phyloP scores from a whole-genome alignment of 228 moss, liverwort and hornwort species.

The Sphagnum fallax region DNA sequence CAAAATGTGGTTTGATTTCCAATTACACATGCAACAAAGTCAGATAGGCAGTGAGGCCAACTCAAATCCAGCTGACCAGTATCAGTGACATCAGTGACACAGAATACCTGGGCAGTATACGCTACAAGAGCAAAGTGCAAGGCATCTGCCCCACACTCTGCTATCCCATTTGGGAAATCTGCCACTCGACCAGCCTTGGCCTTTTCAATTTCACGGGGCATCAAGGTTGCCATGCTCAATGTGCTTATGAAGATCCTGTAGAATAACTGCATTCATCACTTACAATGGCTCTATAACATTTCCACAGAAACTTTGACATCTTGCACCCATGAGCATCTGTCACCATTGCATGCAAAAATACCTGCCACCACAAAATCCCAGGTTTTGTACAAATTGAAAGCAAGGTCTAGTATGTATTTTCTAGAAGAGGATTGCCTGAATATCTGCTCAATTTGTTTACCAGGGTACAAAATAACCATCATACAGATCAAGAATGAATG shows the following conservation, averaged over 20 bases:
- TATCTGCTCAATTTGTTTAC: no score
- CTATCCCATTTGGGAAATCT: constrained; percentile 81
- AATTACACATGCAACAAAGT: no score
- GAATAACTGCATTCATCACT: constrained; percentile 72
- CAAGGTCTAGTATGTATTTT: no score
- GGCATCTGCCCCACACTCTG: constrained; percentile 93
- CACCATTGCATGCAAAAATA: constrained; percentile 85
- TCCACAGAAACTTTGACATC: constrained; percentile 83
- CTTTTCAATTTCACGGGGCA: constrained; percentile 65
- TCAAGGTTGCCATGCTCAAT: constrained; percentile 86
- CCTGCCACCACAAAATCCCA: constrained; percentile 21
- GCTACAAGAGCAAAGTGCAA: constrained; percentile 81
- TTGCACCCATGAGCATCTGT: constrained; percentile 94
- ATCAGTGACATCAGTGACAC: no score
- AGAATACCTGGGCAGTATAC: constrained; percentile 67
- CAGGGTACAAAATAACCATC: no score
- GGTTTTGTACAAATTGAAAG: no score
- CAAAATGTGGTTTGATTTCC: no score
- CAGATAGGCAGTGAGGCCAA: no score
- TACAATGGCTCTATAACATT: constrained; percentile 85
- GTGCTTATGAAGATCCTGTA: constrained; percentile 67
- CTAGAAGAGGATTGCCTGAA: no score
- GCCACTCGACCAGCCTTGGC: constrained; percentile 72
- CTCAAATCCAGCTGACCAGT: no score
- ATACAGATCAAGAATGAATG: no score